These are phyloP conservation scores for Inga leiocalycina DNA, from an alignment of 306 rosid species.

Conservation along the genomic window DNA sequence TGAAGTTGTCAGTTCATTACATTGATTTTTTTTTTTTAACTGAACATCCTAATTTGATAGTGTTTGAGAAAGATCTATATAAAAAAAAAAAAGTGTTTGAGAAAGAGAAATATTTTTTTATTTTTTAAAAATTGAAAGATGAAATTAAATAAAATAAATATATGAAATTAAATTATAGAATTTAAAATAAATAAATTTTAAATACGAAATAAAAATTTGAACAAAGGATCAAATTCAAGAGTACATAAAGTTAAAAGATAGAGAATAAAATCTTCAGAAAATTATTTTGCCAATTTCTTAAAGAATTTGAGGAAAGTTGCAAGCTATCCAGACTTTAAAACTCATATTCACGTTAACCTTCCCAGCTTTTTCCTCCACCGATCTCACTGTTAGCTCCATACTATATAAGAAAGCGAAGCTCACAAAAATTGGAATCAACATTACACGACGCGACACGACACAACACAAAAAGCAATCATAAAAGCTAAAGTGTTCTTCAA, in stretches of 20 bases:
- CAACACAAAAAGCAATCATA: neutral
- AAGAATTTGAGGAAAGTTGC: too few species aligned
- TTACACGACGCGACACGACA: neutral
- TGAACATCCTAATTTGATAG: too few species aligned
- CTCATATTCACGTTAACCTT: neutral
- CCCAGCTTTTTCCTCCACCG: neutral
- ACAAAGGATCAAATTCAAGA: neutral
- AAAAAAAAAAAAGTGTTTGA: too few species aligned
- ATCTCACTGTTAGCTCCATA: conserved; percentile 6
- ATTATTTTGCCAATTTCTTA: too few species aligned
- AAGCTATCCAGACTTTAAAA: too few species aligned
- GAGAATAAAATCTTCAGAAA: too few species aligned
- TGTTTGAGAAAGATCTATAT: too few species aligned
- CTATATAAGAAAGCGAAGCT: conserved; percentile 31
- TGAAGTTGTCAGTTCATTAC: too few species aligned
- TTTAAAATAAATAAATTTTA: neutral
- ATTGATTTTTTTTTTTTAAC: too few species aligned
- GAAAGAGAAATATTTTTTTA: neutral
- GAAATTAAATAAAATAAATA: neutral
- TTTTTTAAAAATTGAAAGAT: neutral
- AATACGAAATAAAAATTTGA: neutral
- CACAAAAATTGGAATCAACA: conserved; percentile 14
- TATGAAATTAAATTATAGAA: neutral
- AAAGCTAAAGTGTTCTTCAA: conserved; percentile 13
- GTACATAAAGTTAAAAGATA: neutral